phyloP scores from a whole-genome alignment of 179 eudicot genomes.

The Silene noctiflora region DNA sequence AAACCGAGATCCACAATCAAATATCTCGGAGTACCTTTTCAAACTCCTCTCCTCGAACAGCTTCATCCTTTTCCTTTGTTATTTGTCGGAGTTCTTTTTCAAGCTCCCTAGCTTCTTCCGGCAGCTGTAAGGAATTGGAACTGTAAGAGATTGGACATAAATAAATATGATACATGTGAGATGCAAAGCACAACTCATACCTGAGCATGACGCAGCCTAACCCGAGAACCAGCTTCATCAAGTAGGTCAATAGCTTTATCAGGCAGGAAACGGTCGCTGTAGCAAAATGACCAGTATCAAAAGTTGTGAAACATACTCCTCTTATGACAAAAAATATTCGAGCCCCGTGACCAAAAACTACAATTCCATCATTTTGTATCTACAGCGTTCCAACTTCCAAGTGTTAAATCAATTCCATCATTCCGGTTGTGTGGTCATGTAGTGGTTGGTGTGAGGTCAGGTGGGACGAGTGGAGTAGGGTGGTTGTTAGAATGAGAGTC shows the following conservation, averaged over 20 bases:
- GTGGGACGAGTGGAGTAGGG: too few species aligned
- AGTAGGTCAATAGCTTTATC: slow-evolving; percentile 58
- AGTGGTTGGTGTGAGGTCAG: too few species aligned
- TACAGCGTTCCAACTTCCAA: too few species aligned
- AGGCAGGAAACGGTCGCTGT: slow-evolving; percentile 63
- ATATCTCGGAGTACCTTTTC: slow-evolving; percentile 55
- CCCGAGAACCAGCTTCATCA: slow-evolving; percentile 98
- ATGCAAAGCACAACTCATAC: slow-evolving; percentile 27
- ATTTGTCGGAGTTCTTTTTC: slow-evolving; percentile 49
- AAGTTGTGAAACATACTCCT: background rate
- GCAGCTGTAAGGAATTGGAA: slow-evolving; percentile 20
- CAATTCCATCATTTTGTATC: too few species aligned
- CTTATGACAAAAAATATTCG: background rate
- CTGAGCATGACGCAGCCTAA: slow-evolving; percentile 81
- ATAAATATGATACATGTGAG: background rate
- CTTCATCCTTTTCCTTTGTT: slow-evolving; percentile 68
- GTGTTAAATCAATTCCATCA: too few species aligned
- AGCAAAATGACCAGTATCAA: slow-evolving; percentile 7
- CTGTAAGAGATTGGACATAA: background rate
- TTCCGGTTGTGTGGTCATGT: too few species aligned
- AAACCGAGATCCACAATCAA: too few species aligned
- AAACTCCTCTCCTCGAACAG: slow-evolving; percentile 77
- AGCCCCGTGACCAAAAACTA: background rate
- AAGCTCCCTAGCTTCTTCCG: slow-evolving; percentile 47
- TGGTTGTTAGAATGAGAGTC: too few species aligned